Evolutionary conservation across 805 yeast genomes (phyloP).

Genomic region (Yarrowia phangngaensis): DNA sequence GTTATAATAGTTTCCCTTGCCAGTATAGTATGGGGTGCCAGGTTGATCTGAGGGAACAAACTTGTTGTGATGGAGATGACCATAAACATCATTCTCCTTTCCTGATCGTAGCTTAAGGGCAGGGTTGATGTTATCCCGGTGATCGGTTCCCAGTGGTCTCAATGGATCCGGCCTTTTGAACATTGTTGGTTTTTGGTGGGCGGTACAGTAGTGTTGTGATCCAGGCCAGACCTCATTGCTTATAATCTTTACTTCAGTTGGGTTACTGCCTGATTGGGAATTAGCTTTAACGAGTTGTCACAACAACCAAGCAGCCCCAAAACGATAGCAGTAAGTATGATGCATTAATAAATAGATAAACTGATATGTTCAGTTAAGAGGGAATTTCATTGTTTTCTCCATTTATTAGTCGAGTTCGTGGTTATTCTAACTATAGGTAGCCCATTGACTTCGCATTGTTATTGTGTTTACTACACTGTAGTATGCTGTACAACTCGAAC

Average conservation of each 20-base stretch:
- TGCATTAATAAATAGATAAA: too few relatives aligned
- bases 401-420: too few relatives aligned
- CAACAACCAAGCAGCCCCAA: neutral
- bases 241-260: constrained; percentile 22
- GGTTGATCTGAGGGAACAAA: constrained; percentile 1
- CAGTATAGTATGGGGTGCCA: constrained; percentile 1
- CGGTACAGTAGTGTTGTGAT: neutral
- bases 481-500: too few relatives aligned
- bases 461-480: too few relatives aligned
- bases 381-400: too few relatives aligned
- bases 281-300: constrained; percentile 16
- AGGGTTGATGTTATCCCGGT: constrained; percentile 7
- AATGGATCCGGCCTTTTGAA: constrained; percentile 20
- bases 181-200: neutral
- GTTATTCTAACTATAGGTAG: too few relatives aligned
- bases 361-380: too few relatives aligned
- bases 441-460: too few relatives aligned
- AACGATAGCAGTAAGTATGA: too few relatives aligned
- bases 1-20: constrained; percentile 1
- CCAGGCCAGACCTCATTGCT: constrained; percentile 5
- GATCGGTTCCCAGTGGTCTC: constrained; percentile 16
- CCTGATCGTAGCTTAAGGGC: constrained; percentile 19
- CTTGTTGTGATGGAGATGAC: constrained; percentile 16
- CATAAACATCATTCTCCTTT: constrained; percentile 11
- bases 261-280: constrained; percentile 20